These are phyloP conservation scores for Brasenia schreberi DNA, from an alignment of 164 flowering plant genomes.

Conservation along the genomic window DNA sequence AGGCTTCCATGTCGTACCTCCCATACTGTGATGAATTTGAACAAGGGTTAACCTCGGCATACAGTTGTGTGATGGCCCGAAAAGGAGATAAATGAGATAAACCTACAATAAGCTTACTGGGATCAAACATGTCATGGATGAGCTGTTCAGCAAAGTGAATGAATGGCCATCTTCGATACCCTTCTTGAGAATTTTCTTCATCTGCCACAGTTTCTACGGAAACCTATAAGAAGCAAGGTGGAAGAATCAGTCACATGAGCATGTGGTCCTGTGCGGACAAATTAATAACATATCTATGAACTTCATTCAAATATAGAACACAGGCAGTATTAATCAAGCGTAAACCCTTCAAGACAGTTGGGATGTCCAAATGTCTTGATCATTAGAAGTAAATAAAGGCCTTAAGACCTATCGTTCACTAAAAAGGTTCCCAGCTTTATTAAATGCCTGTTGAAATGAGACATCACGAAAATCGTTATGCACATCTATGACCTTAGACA, in stretches of 20 bases:
- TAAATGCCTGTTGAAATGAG: no score
- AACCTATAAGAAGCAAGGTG: constrained; percentile 23
- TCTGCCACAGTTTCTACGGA: constrained; percentile 29
- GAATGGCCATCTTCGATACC: constrained; percentile 83
- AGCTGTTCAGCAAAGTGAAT: constrained; percentile 80
- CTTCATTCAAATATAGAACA: background rate
- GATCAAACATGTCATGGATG: constrained; percentile 87
- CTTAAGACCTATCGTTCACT: no score
- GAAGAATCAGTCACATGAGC: background rate
- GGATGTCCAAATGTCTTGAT: no score
- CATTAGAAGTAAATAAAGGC: no score
- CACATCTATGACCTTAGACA: no score
- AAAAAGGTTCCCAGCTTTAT: no score
- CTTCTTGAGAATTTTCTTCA: constrained; percentile 47
- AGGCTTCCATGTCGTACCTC: constrained; percentile 97
- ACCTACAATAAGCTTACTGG: constrained; percentile 34
- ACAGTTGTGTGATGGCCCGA: constrained; percentile 1
- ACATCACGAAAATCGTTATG: no score
- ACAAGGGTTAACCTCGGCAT: constrained; percentile 1
- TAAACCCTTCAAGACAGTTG: no score
- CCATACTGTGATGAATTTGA: constrained; percentile 48
- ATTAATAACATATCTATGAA: background rate
- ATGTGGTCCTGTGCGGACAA: background rate
- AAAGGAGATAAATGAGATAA: constrained; percentile 5
- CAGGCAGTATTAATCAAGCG: background rate